These are phyloP conservation scores for Fusarium sp. DNA, from an alignment of 2,329 filamentous ascomycete genomes.

Conservation along the genomic window DNA sequence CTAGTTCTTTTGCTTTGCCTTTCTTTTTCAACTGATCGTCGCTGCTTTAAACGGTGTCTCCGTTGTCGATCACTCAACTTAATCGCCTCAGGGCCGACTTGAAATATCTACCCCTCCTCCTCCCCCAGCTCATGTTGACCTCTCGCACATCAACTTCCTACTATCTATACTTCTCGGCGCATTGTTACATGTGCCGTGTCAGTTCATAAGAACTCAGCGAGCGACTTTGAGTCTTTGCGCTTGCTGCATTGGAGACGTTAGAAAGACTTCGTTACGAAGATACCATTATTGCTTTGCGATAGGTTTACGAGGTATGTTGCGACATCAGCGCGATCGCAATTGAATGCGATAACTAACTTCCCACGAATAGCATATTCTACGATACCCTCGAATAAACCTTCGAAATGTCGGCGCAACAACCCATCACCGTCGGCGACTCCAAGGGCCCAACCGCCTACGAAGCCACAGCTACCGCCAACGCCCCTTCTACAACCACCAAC, in stretches of 20 bases:
- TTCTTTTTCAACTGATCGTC: constrained; percentile 23
- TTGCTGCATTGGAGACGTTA: constrained; percentile 64
- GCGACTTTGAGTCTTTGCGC: constrained; percentile 76
- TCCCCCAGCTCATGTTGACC: constrained; percentile 35
- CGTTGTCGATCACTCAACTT: constrained; percentile 21
- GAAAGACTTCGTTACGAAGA: constrained; percentile 62
- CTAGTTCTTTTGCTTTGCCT: constrained; percentile 4
- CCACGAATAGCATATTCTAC: background rate
- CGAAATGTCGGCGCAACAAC: constrained; percentile 27
- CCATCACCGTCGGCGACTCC: constrained; percentile 31
- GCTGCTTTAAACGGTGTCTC: constrained; percentile 30
- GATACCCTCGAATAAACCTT: constrained; percentile 21
- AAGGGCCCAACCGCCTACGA: constrained; percentile 39
- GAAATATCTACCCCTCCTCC: constrained; percentile 24
- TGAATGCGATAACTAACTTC: background rate
- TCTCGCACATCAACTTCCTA: constrained; percentile 22
- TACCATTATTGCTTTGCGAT: constrained; percentile 2
- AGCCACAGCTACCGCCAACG: constrained; percentile 12
- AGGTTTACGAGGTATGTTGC: constrained; percentile 31
- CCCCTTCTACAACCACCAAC: constrained; percentile 13
- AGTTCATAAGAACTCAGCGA: constrained; percentile 60
- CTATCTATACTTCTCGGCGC: constrained; percentile 47
- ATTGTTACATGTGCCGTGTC: constrained; percentile 57
- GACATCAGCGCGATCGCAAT: background rate
- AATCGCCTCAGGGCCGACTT: constrained; percentile 28